These are phyloP conservation scores for Wallacemonas sp. DNA, from an alignment of 208 protist species.

Conservation along the genomic window DNA sequence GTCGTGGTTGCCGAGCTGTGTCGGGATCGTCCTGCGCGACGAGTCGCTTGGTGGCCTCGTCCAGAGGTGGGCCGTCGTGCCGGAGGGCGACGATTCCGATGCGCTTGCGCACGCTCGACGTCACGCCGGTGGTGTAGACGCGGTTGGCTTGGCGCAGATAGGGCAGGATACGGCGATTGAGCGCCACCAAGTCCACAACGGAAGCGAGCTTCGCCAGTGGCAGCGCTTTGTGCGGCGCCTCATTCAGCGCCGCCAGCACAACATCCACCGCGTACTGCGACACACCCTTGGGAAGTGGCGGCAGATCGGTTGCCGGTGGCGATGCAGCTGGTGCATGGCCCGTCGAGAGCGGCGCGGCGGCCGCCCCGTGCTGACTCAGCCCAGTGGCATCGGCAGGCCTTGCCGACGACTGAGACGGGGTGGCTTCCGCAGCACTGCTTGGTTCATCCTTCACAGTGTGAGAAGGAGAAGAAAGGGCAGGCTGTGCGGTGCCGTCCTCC, in stretches of 20 bases:
- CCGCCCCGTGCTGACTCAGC: no score
- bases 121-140: conserved; percentile 55
- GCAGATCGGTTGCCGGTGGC: background rate
- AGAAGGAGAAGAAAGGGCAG: no score
- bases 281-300: conserved; percentile 43
- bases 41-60: background rate
- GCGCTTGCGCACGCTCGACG: conserved; percentile 20
- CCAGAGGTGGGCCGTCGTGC: conserved; percentile 11
- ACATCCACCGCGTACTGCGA: conserved; percentile 50
- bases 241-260: conserved; percentile 51
- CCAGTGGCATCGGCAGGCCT: no score
- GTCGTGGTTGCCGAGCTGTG: conserved; percentile 1
- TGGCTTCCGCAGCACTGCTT: no score
- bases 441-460: no score
- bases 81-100: conserved; percentile 63
- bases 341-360: no score
- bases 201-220: conserved; percentile 33
- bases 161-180: conserved; percentile 55
- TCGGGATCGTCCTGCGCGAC: background rate
- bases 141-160: conserved; percentile 36
- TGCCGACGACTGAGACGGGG: no score
- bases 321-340: background rate
- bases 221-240: conserved; percentile 47
- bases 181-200: conserved; percentile 36
- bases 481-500: no score